Base-by-base conservation (phyloP, 116 monocot species). In the Thalassia testudinum region DNA sequence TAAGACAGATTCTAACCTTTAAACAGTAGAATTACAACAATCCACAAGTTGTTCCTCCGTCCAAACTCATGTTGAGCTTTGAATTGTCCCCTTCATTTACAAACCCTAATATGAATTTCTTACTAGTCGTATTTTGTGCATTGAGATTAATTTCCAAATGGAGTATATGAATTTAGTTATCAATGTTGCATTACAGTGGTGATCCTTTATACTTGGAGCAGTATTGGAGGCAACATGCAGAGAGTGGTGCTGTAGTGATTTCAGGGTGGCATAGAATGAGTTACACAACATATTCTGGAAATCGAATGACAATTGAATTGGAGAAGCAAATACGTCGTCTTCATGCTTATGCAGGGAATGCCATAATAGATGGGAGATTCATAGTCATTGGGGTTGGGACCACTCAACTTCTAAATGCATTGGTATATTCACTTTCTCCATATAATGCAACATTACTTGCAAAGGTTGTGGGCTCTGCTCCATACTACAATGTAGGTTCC, bases 231-330 rank as follows among this genome's bases (percentile, higher is more conserved):
- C 58, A 18, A 23, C 78, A 91, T 27, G 70, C 81, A 1, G 66
- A 64, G 4, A 30, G 14, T 24, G 70, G 85, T 24, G 76, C 81
- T 13, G 78, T 91, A 16, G 52, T 91, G 42, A 12, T 91, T 21
- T 52, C 82, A 12, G 81, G 73, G 24, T 85, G 82, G 85, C 91
- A 91, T 56, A 74, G 85, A 23, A 78, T 91, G 85, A 72, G 81
- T 67, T 79, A 79, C 69, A 7, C 0, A 0, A 47, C 66, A 34
- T 54, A 65, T 40, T 59, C 63, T 17, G 54, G 49, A 16, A 17
- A 14, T 50, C 71, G 34, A 66, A 60, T 66, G 44, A 75, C 81
- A 25, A 7, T 50, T 16, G 78, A 85, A 70, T 81, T 91, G 27
- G 81, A 81, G 60, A 60, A 50, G 15, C 71, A 76, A 70, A 58